These are phyloP conservation scores for Venustampulla echinocandica DNA, from an alignment of 495 filamentous ascomycete genomes.

Conservation along the genomic window DNA sequence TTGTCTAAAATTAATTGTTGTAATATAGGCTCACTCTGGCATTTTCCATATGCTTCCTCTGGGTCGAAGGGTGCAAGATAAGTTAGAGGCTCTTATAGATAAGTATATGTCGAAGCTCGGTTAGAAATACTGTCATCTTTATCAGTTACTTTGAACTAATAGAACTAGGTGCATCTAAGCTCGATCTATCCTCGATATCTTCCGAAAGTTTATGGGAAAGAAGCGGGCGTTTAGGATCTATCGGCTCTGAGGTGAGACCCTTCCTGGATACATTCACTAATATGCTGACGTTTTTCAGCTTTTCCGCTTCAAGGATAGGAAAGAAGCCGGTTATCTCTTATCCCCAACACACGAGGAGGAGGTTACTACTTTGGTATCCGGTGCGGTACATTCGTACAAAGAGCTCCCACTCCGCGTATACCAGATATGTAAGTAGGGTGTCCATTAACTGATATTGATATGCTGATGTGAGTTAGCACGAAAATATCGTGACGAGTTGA, in stretches of 20 bases:
- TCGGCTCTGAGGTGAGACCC: slow-evolving; percentile 32
- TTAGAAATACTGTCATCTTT: slow-evolving; percentile 28
- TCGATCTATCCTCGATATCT: slow-evolving; percentile 82
- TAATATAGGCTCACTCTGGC: slow-evolving; percentile 63
- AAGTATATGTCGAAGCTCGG: slow-evolving; percentile 77
- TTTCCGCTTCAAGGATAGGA: slow-evolving; percentile 74
- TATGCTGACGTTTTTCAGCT: slow-evolving; percentile 40
- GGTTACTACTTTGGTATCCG: slow-evolving; percentile 71
- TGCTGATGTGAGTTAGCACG: slow-evolving; percentile 45
- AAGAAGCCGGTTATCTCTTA: slow-evolving; percentile 63
- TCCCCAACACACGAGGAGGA: slow-evolving; percentile 97
- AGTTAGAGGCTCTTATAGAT: slow-evolving; percentile 76
- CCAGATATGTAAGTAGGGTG: slow-evolving; percentile 63
- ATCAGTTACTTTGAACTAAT: slow-evolving; percentile 19
- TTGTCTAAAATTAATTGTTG: neutral
- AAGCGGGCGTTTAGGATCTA: slow-evolving; percentile 31
- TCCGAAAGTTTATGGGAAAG: slow-evolving; percentile 76
- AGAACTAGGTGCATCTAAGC: slow-evolving; percentile 65
- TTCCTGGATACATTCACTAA: neutral
- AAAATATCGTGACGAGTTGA: slow-evolving; percentile 88
- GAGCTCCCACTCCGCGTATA: slow-evolving; percentile 81
- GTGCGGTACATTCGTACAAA: slow-evolving; percentile 73
- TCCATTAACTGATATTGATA: neutral
- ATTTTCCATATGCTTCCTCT: slow-evolving; percentile 90
- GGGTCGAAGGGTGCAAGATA: slow-evolving; percentile 82